Percentiles rank a stretch among this genome's conserved stretches.
phyloP scores from a whole-genome alignment of 129 eudicot species.

The Sambucus nigra region DNA sequence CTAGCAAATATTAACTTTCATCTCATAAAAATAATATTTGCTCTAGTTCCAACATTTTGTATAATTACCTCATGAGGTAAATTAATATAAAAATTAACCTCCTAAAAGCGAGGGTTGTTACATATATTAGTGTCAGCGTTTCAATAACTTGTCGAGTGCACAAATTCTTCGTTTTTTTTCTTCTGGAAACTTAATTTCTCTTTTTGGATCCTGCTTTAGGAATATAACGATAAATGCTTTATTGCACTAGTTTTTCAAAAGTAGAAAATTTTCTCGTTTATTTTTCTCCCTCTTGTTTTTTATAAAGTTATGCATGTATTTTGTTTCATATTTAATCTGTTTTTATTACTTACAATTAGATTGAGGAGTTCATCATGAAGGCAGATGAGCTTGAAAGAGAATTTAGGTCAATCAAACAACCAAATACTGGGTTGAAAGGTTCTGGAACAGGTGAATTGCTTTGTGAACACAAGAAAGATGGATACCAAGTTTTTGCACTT shows the following conservation, averaged over 20 bases:
- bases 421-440: not conserved
- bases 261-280: not conserved
- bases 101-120: no score
- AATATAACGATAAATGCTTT: not conserved
- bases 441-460: slow-evolving; percentile 24
- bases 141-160: no score
- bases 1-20: no score
- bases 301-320: not conserved
- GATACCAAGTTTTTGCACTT: slow-evolving; percentile 17
- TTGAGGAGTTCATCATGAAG: slow-evolving; percentile 25
- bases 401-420: not conserved
- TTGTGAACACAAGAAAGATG: slow-evolving; percentile 23
- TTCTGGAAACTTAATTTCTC: no score
- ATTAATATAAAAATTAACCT: no score
- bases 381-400: slow-evolving; percentile 22
- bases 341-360: slow-evolving; percentile 9
- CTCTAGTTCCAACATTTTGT: no score
- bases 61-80: no score
- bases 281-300: not conserved
- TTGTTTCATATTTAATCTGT: not conserved
- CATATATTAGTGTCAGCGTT: no score
- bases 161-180: no score
- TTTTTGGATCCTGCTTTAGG: not conserved
- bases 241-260: not conserved
- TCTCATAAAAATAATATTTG: no score